A percentile compares a stretch with the other conserved stretches of the same genome.
phyloP scores from a whole-genome alignment of 192 early-diverging fungal species.

The Backusella tuberculispora region DNA sequence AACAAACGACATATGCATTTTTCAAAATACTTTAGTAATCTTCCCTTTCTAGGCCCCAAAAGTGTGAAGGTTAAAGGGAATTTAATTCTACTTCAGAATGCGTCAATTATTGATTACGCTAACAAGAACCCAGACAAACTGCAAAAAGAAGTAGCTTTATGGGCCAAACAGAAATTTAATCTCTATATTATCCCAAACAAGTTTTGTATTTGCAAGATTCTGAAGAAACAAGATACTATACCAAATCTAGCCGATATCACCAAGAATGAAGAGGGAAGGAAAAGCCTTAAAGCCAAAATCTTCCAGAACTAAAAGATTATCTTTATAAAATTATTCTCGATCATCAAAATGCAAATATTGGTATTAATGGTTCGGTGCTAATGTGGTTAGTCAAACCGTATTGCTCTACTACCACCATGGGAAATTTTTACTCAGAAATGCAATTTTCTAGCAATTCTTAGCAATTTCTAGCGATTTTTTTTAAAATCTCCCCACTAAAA shows the following conservation, averaged over 20 bases:
- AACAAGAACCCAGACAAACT: not conserved
- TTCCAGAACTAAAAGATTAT: not conserved
- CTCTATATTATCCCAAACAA: not conserved
- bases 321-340: not conserved
- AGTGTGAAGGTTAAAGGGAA: no score
- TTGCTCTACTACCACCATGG: not conserved
- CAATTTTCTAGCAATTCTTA: no score
- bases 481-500: no score
- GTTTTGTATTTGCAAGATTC: not conserved
- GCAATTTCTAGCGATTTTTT: no score
- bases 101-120: not conserved
- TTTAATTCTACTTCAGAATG: not conserved
- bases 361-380: not conserved
- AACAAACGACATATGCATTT: no score
- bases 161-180: not conserved
- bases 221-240: not conserved
- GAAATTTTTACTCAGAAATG: no score
- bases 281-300: not conserved
- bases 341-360: not conserved
- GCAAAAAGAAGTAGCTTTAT: no score
- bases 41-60: no score
- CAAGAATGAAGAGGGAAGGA: not conserved
- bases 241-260: not conserved
- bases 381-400: not conserved
- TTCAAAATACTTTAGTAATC: no score